Conservation (phyloP, 768 basidiomycete genomes). For the Suillus alpinus region DNA sequence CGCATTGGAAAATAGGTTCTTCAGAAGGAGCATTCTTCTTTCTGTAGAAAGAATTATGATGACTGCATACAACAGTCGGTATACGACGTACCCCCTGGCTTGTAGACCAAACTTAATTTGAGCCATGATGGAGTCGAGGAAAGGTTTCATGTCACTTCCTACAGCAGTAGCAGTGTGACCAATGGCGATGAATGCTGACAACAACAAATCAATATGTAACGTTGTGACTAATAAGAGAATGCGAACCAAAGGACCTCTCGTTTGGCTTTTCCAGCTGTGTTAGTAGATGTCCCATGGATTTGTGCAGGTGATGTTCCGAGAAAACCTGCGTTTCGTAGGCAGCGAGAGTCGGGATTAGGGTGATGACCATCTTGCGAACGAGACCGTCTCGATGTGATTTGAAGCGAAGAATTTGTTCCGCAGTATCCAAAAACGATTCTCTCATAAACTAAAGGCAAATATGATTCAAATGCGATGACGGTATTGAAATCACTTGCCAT, state of each 20-base stretch:
- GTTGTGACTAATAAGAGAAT: neutral
- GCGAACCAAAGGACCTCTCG: slow-evolving; percentile 83
- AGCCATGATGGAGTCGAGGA: slow-evolving; percentile 86
- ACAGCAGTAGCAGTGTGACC: slow-evolving; percentile 93
- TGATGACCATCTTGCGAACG: slow-evolving; percentile 92
- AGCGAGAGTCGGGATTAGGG: slow-evolving; percentile 91
- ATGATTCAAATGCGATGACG: neutral
- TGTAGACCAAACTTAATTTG: slow-evolving; percentile 90
- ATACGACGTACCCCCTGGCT: slow-evolving; percentile 65
- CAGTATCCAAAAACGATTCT: slow-evolving; percentile 81
- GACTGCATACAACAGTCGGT: neutral
- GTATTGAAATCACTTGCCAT: slow-evolving; percentile 58
- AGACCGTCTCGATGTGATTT: slow-evolving; percentile 82
- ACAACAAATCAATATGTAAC: slow-evolving; percentile 12
- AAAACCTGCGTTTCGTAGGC: slow-evolving; percentile 94
- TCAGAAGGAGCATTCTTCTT: slow-evolving; percentile 92
- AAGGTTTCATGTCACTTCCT: slow-evolving; percentile 92
- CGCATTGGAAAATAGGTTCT: slow-evolving; percentile 95
- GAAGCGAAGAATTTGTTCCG: slow-evolving; percentile 88
- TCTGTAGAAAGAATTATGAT: slow-evolving; percentile 30
- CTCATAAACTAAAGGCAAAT: slow-evolving; percentile 70
- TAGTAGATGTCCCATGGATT: slow-evolving; percentile 89
- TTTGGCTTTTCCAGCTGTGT: slow-evolving; percentile 84
- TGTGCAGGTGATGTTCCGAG: slow-evolving; percentile 86
- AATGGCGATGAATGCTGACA: slow-evolving; percentile 88